Evolutionary conservation across 208 protist genomes (phyloP).

Genomic region (Trypanosoma theileri): DNA sequence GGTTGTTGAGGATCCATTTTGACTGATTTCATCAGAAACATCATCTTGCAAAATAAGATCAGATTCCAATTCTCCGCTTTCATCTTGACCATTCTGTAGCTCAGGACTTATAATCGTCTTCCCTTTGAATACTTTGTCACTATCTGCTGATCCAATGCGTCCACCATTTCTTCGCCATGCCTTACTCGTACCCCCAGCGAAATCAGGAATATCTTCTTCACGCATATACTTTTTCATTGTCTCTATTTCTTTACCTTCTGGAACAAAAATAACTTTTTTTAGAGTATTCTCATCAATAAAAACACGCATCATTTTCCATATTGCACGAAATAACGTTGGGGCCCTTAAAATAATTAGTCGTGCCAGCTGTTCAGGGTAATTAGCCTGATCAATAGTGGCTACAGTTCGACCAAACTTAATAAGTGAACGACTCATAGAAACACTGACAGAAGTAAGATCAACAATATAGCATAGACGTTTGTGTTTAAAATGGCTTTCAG

Average conservation of each 20-base stretch:
- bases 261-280: slow-evolving; percentile 74
- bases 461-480: slow-evolving; percentile 81
- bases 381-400: slow-evolving; percentile 76
- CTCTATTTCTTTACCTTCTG: slow-evolving; percentile 47
- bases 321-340: slow-evolving; percentile 63
- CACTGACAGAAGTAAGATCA: slow-evolving; percentile 64
- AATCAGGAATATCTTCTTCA: slow-evolving; percentile 72
- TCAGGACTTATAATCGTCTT: not conserved
- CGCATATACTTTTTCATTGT: slow-evolving; percentile 58
- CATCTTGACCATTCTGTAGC: not conserved
- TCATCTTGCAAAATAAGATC: not conserved
- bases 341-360: slow-evolving; percentile 82
- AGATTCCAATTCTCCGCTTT: not conserved
- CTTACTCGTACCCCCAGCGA: slow-evolving; percentile 67
- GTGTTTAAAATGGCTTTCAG: slow-evolving; percentile 46
- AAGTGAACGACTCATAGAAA: slow-evolving; percentile 62
- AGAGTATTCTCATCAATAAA: slow-evolving; percentile 84
- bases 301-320: slow-evolving; percentile 78
- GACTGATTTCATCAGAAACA: too few relatives aligned
- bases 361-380: slow-evolving; percentile 85
- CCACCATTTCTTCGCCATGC: slow-evolving; percentile 63
- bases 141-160: slow-evolving; percentile 59
- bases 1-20: not conserved
- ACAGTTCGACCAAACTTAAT: slow-evolving; percentile 80
- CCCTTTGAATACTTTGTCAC: slow-evolving; percentile 43